Percentiles rank a stretch among this genome's conserved stretches.
Evolutionary conservation across 345 rosid genomes (phyloP).

Genomic region (Ailanthus altissimus): DNA sequence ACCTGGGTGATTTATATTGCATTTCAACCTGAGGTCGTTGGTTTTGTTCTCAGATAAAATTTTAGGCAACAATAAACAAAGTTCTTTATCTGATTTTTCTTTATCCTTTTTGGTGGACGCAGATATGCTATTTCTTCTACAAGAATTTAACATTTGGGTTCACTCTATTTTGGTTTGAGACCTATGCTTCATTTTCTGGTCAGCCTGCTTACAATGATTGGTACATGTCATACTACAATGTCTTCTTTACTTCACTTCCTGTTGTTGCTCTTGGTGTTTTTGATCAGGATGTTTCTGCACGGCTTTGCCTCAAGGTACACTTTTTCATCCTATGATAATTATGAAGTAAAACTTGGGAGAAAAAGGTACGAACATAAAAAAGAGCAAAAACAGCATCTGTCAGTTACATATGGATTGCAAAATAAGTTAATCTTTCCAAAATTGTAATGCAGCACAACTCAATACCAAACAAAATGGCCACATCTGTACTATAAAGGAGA

Average conservation of each 20-base stretch:
- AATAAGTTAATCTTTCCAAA: not conserved
- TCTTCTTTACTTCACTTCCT: constrained; percentile 96
- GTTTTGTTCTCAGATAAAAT: not conserved
- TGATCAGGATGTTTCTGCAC: constrained; percentile 92
- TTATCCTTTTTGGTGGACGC: constrained; percentile 28
- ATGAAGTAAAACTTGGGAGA: not conserved
- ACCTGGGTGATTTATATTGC: not conserved
- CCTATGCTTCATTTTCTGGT: constrained; percentile 87
- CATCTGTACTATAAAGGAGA: not conserved
- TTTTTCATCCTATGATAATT: not conserved
- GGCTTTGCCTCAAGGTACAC: constrained; percentile 82
- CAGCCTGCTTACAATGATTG: constrained; percentile 94
- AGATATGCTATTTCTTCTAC: constrained; percentile 98
- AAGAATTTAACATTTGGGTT: constrained; percentile 90
- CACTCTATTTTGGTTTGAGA: constrained; percentile 94
- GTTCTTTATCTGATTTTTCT: not conserved
- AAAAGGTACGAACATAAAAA: not conserved
- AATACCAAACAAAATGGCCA: not conserved
- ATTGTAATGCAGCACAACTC: not conserved
- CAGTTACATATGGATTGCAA: not conserved
- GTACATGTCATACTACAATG: constrained; percentile 92
- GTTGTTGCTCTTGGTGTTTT: constrained; percentile 95
- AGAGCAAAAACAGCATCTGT: not conserved
- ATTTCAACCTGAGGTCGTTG: not conserved
- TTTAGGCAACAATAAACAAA: constrained; percentile 3